phyloP scores from a whole-genome alignment of 106 monocot genomes.

The Acorus calamus region DNA sequence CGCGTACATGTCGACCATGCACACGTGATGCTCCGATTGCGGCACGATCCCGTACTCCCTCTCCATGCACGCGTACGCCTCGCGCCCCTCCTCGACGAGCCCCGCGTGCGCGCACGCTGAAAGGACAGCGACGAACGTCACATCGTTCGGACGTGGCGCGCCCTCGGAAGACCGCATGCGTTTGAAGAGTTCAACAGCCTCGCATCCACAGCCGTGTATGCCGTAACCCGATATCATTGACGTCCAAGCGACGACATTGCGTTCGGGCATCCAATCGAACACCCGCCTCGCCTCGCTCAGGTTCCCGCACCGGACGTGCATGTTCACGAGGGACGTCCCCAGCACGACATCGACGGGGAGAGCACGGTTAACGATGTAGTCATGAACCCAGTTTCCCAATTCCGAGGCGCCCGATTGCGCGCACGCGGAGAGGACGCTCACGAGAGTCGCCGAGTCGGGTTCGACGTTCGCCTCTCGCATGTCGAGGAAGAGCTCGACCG shows the following conservation, averaged over 20 bases:
- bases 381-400: conserved; percentile 30
- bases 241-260: conserved; percentile 46
- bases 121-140: conserved; percentile 48
- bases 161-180: conserved; percentile 17
- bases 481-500: conserved; percentile 19
- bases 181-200: conserved; percentile 31
- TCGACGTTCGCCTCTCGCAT: conserved; percentile 15
- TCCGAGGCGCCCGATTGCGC: conserved; percentile 28
- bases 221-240: conserved; percentile 51
- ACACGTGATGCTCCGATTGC: conserved; percentile 42
- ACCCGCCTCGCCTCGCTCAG: conserved; percentile 27
- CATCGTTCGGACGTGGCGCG: conserved; percentile 27
- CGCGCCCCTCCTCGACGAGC: conserved; percentile 27
- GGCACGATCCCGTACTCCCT: conserved; percentile 30
- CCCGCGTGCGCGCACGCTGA: conserved; percentile 58
- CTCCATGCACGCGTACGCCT: conserved; percentile 32
- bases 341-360: conserved; percentile 19
- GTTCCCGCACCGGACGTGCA: conserved; percentile 46
- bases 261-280: conserved; percentile 31
- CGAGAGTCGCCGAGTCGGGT: conserved; percentile 43
- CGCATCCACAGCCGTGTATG: conserved; percentile 39
- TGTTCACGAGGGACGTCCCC: conserved; percentile 35
- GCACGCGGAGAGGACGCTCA: conserved; percentile 37
- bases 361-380: conserved; percentile 15
- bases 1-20: conserved; percentile 56